Evolutionary conservation across 2,329 filamentous ascomycete species (phyloP).

Genomic region (Ceratocystis diversiconidia): DNA sequence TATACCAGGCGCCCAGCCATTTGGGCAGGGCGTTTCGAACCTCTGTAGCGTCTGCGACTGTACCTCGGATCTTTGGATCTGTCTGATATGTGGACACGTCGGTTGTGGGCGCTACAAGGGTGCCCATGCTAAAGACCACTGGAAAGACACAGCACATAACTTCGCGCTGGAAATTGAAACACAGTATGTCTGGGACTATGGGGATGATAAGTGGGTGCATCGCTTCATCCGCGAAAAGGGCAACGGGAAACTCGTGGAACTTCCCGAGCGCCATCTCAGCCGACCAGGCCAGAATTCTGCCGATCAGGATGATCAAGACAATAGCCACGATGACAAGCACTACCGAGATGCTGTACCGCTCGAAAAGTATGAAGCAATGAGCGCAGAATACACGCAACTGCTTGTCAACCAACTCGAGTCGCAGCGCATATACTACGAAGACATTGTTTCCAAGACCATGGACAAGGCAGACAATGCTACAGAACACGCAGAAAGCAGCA

Average conservation of each 20-base stretch:
- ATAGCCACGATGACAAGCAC: constrained; percentile 23
- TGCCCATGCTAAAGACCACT: constrained; percentile 86
- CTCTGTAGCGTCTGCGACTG: constrained; percentile 72
- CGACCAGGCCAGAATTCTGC: constrained; percentile 1
- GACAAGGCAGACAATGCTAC: constrained; percentile 73
- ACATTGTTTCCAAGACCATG: constrained; percentile 73
- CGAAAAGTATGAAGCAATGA: constrained; percentile 59
- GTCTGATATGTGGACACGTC: constrained; percentile 80
- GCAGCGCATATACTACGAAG: constrained; percentile 87
- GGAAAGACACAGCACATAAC: constrained; percentile 75
- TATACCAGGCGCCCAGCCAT: constrained; percentile 29
- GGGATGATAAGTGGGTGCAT: constrained; percentile 89
- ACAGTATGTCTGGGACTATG: constrained; percentile 97
- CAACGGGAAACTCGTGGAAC: constrained; percentile 80
- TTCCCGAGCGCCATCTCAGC: constrained; percentile 39
- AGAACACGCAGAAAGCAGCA: constrained; percentile 49
- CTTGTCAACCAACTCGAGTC: constrained; percentile 86
- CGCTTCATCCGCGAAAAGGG: constrained; percentile 87
- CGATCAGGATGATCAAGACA: constrained; percentile 21
- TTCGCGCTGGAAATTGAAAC: constrained; percentile 88
- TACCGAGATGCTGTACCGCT: constrained; percentile 55
- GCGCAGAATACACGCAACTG: constrained; percentile 86
- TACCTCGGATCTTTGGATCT: constrained; percentile 80
- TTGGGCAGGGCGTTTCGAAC: constrained; percentile 47
- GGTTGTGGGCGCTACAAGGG: constrained; percentile 91